Conservation (phyloP, 1,284 basidiomycete species). For the Trichosporon inkin region DNA sequence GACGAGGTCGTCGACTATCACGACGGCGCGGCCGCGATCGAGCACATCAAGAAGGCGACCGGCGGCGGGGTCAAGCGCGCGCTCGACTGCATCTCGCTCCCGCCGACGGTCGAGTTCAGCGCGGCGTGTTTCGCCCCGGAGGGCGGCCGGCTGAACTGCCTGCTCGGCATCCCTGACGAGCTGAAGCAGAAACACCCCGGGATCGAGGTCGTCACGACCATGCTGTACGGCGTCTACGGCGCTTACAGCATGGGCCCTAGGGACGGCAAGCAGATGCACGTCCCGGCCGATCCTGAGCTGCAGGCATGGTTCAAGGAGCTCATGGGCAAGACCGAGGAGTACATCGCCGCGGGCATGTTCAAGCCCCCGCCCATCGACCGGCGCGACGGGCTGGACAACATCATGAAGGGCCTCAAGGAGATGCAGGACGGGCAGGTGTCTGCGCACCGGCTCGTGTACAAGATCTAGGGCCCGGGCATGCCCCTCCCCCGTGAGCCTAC, state of each 20-base stretch:
- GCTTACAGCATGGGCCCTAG: conserved; percentile 22
- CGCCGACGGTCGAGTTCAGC: conserved; percentile 29
- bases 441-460: conserved; percentile 19
- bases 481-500: no score
- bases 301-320: conserved; percentile 30
- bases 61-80: conserved; percentile 32
- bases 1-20: conserved; percentile 42
- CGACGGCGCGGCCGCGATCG: conserved; percentile 26
- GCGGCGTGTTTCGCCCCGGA: conserved; percentile 30
- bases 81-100: conserved; percentile 41
- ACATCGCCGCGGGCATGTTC: conserved; percentile 28
- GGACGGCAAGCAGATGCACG: conserved; percentile 12
- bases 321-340: conserved; percentile 24
- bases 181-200: conserved; percentile 26
- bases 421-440: conserved; percentile 26
- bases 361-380: conserved; percentile 33
- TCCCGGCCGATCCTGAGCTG: conserved; percentile 28
- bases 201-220: conserved; percentile 29
- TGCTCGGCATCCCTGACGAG: conserved; percentile 26
- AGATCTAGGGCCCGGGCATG: no score
- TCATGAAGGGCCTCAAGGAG: conserved; percentile 28
- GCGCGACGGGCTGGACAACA: conserved; percentile 31
- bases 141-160: conserved; percentile 32
- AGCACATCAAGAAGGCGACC: conserved; percentile 34
- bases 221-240: conserved; percentile 41